Percentiles rank a stretch among this genome's conserved stretches.
phyloP scores from a whole-genome alignment of 306 rosid genomes.

The cucumber (Cucumis sativus) region Cucumber_9930_V3 NC_026656.2:19507501-19508000 shows the following conservation, averaged over 20 bases:
- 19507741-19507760: not conserved
- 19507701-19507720: not conserved
- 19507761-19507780: conserved; percentile 2
- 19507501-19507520: no score
- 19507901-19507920: conserved; percentile 20
- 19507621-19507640: not conserved
- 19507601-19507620: not conserved
- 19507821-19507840: not conserved
- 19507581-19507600: no score
- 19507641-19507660: conserved; percentile 2
- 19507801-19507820: not conserved
- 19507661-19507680: not conserved
- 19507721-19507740: conserved; percentile 1
- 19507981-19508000: conserved; percentile 53
- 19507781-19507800: conserved; percentile 1
- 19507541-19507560: no score
- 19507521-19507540: no score
- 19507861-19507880: conserved; percentile 21
- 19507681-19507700: not conserved
- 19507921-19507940: conserved; percentile 72
- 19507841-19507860: not conserved
- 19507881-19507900: conserved; percentile 11
- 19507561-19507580: no score
- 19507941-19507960: conserved; percentile 61
- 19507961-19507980: conserved; percentile 69